Base-by-base conservation (phyloP, 2,329 filamentous ascomycete species). In the Cryphonectria radicalis region DNA sequence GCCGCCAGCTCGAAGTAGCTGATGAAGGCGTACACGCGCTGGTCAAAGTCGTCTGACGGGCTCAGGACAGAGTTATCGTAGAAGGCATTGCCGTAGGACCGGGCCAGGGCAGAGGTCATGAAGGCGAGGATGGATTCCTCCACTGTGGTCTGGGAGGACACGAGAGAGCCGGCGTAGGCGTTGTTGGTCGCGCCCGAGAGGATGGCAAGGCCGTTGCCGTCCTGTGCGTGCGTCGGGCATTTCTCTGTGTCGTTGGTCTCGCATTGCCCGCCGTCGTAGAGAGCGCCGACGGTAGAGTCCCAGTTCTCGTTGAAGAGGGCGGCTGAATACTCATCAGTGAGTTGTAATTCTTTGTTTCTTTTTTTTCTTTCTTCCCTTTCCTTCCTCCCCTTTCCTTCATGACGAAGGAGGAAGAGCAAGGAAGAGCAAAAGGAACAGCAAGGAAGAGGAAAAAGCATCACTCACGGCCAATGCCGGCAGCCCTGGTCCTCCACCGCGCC, bases 1-100 rank as follows among this genome's bases (percentile, higher is more conserved):
- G 85, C 85, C n/a, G 82, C 80, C 25, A 85, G 79, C 77, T 87
- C 86, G 73, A 87, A 87, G 75, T 85, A 87, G 1, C 85, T 87
- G 25, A 84, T 82, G 73, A 87, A 87, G 2, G 86, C 80, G 69
- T 87, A 87, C 4, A 87, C 85, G 17, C 84, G 80, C 66, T 83
- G 76, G 2, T 80, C 80, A 74, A 82, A 86, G 0, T 79, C 81
- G 0, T 72, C 73, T 0, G 74, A 76, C 0, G 78, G 73, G 6
- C 71, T 74, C 6, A 86, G 76, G 4, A 78, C 75, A 60, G 80
- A 82, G 53, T 81, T 84, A 75, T 87, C 85, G 75, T 85, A 87
- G 75, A 87, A 87, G 1, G 86, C 79, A 73, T 87, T 87, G 2
- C 86, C 85, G 72, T 86, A 87, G 0, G 77, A 76, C 10, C 78